Percentiles rank a stretch among this genome's conserved stretches.
phyloP scores from a whole-genome alignment of 148 eudicot species.

The Silene uniflora region DNA sequence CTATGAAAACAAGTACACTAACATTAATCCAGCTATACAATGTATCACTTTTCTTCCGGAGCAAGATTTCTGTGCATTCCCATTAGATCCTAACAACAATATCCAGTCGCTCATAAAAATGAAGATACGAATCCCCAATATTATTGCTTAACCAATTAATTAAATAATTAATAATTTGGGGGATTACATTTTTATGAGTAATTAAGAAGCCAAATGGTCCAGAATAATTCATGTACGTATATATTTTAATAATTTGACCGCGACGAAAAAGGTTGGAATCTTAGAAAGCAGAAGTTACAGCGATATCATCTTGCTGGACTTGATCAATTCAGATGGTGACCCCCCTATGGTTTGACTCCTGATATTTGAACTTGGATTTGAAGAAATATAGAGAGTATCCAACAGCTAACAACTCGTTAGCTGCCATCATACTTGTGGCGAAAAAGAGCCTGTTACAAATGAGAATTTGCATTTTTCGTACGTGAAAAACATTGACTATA shows the following conservation, averaged over 20 bases:
- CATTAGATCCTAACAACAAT: background rate
- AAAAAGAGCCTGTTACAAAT: too few relatives aligned
- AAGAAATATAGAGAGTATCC: too few relatives aligned
- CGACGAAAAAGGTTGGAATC: conserved; percentile 1
- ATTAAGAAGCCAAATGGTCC: background rate
- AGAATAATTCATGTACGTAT: background rate
- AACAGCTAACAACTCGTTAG: too few relatives aligned
- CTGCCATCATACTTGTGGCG: too few relatives aligned
- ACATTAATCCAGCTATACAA: conserved; percentile 9
- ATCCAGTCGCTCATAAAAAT: background rate
- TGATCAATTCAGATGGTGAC: background rate
- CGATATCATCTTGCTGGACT: background rate
- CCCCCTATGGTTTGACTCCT: too few relatives aligned
- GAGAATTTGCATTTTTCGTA: too few relatives aligned
- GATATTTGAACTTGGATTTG: too few relatives aligned
- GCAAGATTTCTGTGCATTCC: conserved; percentile 12
- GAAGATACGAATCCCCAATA: background rate
- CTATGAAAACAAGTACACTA: conserved; percentile 12
- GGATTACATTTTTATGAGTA: background rate
- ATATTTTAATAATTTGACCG: background rate
- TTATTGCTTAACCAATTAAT: background rate
- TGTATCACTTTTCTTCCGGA: conserved; percentile 2
- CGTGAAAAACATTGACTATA: too few relatives aligned
- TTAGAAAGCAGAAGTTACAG: background rate
- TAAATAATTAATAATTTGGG: too few relatives aligned